These are phyloP conservation scores for Cardiospermum halicacabum DNA, from an alignment of 345 rosid genomes.

Conservation along the genomic window DNA sequence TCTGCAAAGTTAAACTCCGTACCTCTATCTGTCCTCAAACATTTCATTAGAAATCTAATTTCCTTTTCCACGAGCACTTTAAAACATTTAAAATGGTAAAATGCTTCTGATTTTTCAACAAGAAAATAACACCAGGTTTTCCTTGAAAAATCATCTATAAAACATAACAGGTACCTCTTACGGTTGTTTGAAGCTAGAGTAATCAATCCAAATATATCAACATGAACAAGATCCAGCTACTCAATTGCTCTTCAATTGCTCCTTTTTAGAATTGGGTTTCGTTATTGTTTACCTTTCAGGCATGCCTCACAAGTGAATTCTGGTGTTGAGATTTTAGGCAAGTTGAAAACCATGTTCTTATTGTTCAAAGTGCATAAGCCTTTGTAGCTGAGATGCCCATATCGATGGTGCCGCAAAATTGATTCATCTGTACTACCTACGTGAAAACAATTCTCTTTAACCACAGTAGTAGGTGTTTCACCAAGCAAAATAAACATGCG, in stretches of 20 bases:
- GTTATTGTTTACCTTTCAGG: neutral
- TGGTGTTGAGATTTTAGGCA: neutral
- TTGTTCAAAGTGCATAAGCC: constrained; percentile 6
- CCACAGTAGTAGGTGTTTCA: neutral
- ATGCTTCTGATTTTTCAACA: too few species aligned
- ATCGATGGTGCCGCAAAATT: neutral
- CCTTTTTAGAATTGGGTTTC: neutral
- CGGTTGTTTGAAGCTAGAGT: neutral
- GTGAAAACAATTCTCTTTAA: constrained; percentile 10
- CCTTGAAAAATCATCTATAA: neutral
- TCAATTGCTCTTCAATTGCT: neutral
- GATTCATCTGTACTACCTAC: neutral
- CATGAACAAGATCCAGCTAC: neutral
- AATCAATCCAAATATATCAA: too few species aligned
- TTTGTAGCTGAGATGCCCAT: constrained; percentile 5
- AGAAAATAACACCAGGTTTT: neutral
- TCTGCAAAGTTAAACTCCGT: neutral
- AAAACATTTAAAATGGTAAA: too few species aligned
- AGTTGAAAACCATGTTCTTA: constrained; percentile 1
- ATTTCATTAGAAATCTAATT: too few species aligned
- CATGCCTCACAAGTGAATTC: neutral
- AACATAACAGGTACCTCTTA: neutral
- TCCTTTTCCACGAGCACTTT: too few species aligned
- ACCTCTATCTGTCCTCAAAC: too few species aligned
- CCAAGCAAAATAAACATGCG: constrained; percentile 6